Base-by-base conservation (phyloP, 371 early-diverging fungal species). In the Saksenaea oblongispora region DNA sequence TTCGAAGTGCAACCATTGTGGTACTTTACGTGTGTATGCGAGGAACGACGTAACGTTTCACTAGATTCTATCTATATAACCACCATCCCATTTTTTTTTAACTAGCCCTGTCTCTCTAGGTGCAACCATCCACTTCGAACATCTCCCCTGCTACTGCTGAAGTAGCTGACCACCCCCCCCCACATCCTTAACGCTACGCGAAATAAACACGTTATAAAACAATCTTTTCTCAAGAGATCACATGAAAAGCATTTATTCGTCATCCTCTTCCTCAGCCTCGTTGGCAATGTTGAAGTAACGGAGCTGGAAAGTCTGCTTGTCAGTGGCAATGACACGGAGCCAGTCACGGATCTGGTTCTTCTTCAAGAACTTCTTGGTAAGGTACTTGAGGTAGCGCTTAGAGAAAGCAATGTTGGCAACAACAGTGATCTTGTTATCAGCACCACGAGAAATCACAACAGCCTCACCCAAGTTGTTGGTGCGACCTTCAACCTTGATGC, bases 281-380 rank as follows among this genome's bases (percentile, higher is more conserved):
- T 92, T 91, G 79, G 89, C 85, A 73, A 92, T 90, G 90, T 96
- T 92, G 90, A 89, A 97, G 95, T 98, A 98, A 74, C 91, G 87
- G 82, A 98, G 91, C 86, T 94, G 90, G 87, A 94, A 98, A 79
- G 95, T 87, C 72, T 84, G 79, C 94, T 95, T 95, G 87, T 85
- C 83, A 73, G 89, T 80, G 76, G 97, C 89, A 79, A 97, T 88
- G 69, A 98, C 98, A 82, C 98, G 96, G 79, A 98, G 86, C 94
- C 95, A 97, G 88, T 98, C 99, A 80, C 96, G 92, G 84, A 98
- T 91, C 82, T 90, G 88, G 92, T 97, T 87, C 94, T 98, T 97
- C 94, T 98, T 98, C 87, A 98, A 88, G 94, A 95, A 98, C 91
- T 95, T 95, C 95, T 98, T 98, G 86, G 98, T 93, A 58, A 98